Evolutionary conservation across 345 rosid species (phyloP).

Genomic region (Citrus mangshanensis): DNA sequence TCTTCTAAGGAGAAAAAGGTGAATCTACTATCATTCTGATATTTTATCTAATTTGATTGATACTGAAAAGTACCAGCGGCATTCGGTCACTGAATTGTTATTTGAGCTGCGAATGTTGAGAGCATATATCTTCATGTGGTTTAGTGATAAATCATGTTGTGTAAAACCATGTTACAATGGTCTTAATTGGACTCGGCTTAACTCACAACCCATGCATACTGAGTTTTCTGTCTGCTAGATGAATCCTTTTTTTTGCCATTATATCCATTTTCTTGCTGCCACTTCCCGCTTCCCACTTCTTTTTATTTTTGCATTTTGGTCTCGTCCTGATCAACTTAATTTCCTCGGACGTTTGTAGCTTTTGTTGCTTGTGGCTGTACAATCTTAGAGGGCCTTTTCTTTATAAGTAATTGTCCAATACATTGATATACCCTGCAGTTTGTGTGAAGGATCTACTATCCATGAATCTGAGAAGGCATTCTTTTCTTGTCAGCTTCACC

Average conservation of each 20-base stretch:
- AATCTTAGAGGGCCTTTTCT: conserved; percentile 10
- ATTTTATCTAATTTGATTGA: not conserved
- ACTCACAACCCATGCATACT: not conserved
- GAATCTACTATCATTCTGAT: not conserved
- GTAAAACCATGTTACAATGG: not conserved
- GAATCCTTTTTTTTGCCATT: not conserved
- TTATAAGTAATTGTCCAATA: conserved; percentile 7
- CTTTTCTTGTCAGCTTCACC: conserved; percentile 77
- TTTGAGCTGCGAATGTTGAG: not conserved
- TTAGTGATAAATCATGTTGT: not conserved
- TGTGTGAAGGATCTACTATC: conserved; percentile 16
- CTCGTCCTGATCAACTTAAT: not conserved
- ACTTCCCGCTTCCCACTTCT: not conserved
- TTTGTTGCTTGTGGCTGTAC: not conserved
- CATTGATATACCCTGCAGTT: conserved; percentile 12
- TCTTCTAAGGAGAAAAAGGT: not conserved
- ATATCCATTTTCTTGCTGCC: not conserved
- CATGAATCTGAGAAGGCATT: conserved; percentile 29
- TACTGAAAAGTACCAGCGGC: not conserved
- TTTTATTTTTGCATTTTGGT: not conserved
- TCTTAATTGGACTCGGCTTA: not conserved
- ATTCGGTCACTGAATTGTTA: not conserved
- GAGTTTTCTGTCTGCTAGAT: conserved; percentile 6
- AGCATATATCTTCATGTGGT: not conserved
- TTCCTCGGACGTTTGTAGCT: not conserved